Evolutionary conservation across 2,329 filamentous ascomycete genomes (phyloP), one percentile per base, ranked within the genome.

Genomic region (Alternaria brassicae): DNA sequence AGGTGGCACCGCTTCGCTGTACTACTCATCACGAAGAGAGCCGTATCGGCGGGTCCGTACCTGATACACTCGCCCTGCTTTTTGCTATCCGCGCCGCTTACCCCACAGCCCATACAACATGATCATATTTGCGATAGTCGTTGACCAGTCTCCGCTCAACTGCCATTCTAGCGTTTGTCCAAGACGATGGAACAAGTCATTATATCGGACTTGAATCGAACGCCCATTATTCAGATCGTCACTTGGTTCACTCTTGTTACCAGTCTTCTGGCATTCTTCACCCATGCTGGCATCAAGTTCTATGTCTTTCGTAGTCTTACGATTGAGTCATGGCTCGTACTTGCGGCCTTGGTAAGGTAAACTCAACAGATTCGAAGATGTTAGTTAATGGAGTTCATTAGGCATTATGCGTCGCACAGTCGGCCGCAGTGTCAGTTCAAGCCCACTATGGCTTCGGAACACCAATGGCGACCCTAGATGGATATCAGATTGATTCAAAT

Each of bases 141-240:
- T 32, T 21, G 34, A 36, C 42, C 28, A 27, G 49, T 36, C 42
- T 50, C 45, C 32, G 28, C 51, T 48, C 25, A 42, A 51, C 28
- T 19, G 21, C 17, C 47, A n/a, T 55, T 21, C 41, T 57, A 17
- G 21, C 28, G n/a, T 44, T 56, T 58, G 47, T 56, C 37, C 19
- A 61, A 47, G 25, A 50, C 40, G 6, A 25, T 55, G 51, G 27
- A 61, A 41, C 67, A 70, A 53, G 51, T 67, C 21, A 56, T 68
- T 12, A 9, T 68, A 19, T 63, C 61, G 12, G 65, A 61, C 25
- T 42, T 56, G 15, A 71, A 72, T 39, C 58, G 60, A 9, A 71
- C 64, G 28, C 70, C 70, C 12, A 55, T 71, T 8, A 56, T 72
- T n/a, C 66, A 72, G 36, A 70, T 72, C 25, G 44, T 68, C n/a